Evolutionary conservation across 371 early-diverging fungal genomes (phyloP).

Genomic region (Rhizopus microsporus): DNA sequence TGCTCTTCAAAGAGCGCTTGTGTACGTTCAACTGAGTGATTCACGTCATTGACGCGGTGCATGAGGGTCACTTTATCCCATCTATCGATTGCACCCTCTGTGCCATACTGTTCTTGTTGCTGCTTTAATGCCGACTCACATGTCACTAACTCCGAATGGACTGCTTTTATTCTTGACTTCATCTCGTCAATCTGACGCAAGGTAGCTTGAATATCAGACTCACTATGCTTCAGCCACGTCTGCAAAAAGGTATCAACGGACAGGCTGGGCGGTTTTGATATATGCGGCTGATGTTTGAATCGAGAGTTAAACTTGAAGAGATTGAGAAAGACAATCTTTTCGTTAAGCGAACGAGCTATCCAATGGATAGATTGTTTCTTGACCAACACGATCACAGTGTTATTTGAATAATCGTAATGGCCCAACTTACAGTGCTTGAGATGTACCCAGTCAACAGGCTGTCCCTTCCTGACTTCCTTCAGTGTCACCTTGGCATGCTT

Average conservation of each 20-base stretch:
- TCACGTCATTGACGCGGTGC: not conserved
- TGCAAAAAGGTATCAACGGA: not conserved
- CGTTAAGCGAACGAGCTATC: not conserved
- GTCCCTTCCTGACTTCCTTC: not conserved
- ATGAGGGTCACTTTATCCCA: not conserved
- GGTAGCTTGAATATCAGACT: not conserved
- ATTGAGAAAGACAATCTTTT: not conserved
- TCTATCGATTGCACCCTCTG: not conserved
- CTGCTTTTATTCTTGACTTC: not conserved
- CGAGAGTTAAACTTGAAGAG: not conserved
- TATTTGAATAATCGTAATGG: not conserved
- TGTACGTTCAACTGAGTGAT: constrained; percentile 3
- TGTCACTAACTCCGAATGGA: too few relatives aligned
- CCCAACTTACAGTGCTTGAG: not conserved
- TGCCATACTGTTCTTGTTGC: not conserved
- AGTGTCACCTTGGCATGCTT: not conserved
- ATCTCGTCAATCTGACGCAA: not conserved
- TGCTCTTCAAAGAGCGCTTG: not conserved
- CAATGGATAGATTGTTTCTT: not conserved
- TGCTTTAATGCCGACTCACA: constrained; percentile 2
- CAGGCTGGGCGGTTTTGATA: too few relatives aligned
- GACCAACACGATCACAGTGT: not conserved
- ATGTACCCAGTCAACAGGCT: not conserved
- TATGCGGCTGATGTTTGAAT: not conserved
- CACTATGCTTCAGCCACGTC: not conserved